phyloP scores from a whole-genome alignment of 2,329 filamentous ascomycete genomes.

The Talaromyces islandicus region DNA sequence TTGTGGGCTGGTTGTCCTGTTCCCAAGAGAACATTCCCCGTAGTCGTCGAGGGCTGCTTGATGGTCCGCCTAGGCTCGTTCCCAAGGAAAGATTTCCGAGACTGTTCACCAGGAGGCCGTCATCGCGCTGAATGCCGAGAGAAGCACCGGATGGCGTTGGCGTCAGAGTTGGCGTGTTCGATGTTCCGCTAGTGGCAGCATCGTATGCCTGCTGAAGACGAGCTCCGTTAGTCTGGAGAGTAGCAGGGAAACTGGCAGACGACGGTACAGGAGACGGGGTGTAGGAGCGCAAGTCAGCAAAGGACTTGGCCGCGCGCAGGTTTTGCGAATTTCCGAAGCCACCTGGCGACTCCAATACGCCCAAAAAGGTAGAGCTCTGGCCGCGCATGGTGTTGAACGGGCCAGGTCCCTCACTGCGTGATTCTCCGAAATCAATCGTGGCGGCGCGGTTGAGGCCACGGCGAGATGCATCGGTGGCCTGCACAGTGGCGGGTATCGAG shows the following conservation, averaged over 20 bases:
- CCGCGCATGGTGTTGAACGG: slow-evolving; percentile 69
- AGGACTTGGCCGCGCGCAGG: slow-evolving; percentile 89
- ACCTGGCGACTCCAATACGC: slow-evolving; percentile 72
- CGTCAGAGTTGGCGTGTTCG: slow-evolving; percentile 62
- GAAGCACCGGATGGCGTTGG: slow-evolving; percentile 49
- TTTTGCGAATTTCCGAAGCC: slow-evolving; percentile 66
- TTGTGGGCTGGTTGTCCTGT: slow-evolving; percentile 42
- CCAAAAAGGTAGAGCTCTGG: slow-evolving; percentile 74
- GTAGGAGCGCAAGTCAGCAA: slow-evolving; percentile 89
- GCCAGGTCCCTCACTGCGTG: slow-evolving; percentile 63
- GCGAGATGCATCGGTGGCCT: slow-evolving; percentile 69
- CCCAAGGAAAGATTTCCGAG: slow-evolving; percentile 57
- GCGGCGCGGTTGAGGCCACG: slow-evolving; percentile 85
- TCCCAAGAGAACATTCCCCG: slow-evolving; percentile 59
- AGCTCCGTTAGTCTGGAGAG: slow-evolving; percentile 57
- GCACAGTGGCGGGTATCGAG: slow-evolving; percentile 54
- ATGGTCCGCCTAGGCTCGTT: slow-evolving; percentile 37
- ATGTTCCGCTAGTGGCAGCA: slow-evolving; percentile 50
- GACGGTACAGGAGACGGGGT: slow-evolving; percentile 90
- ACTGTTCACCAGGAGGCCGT: slow-evolving; percentile 57
- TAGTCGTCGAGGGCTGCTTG: slow-evolving; percentile 52
- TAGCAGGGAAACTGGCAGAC: slow-evolving; percentile 76
- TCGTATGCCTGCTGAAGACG: slow-evolving; percentile 56
- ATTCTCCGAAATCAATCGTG: slow-evolving; percentile 92
- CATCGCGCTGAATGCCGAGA: slow-evolving; percentile 48